phyloP scores from a whole-genome alignment of 257 asterid species.

The Parsonsia alboflavescens region DNA sequence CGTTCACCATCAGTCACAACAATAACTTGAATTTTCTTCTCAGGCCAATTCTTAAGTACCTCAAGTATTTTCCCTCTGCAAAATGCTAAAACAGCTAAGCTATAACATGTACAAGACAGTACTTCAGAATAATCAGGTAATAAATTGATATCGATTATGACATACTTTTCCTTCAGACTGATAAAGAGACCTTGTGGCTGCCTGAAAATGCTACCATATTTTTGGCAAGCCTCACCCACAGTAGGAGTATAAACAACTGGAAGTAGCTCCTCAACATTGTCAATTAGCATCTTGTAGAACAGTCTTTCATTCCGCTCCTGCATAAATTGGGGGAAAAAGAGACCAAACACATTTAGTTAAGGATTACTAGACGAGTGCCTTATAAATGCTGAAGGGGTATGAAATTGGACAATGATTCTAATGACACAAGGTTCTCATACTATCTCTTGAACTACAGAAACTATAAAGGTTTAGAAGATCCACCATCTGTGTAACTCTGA shows the following conservation, averaged over 20 bases:
- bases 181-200: conserved; percentile 98
- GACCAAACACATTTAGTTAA: not conserved
- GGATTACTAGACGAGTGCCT: not conserved
- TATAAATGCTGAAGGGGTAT: conserved; percentile 8
- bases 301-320: conserved; percentile 91
- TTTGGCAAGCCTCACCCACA: conserved; percentile 99
- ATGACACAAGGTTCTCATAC: not conserved
- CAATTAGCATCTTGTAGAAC: conserved; percentile 93
- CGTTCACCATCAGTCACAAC: conserved; percentile 98
- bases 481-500: not conserved
- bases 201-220: conserved; percentile 92
- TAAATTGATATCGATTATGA: not conserved
- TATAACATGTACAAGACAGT: conserved; percentile 7
- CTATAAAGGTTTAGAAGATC: not conserved
- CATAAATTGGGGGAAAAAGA: not conserved
- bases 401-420: not conserved
- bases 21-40: conserved; percentile 92
- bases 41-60: conserved; percentile 96
- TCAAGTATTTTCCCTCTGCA: conserved; percentile 91
- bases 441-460: not conserved
- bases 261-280: conserved; percentile 92
- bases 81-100: conserved; percentile 22
- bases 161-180: conserved; percentile 92
- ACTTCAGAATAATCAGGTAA: conserved; percentile 6
- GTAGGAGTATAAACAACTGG: conserved; percentile 99